Conservation (phyloP, 164 flowering plant species). For the Kalanchoe fedtschenkoi region DNA sequence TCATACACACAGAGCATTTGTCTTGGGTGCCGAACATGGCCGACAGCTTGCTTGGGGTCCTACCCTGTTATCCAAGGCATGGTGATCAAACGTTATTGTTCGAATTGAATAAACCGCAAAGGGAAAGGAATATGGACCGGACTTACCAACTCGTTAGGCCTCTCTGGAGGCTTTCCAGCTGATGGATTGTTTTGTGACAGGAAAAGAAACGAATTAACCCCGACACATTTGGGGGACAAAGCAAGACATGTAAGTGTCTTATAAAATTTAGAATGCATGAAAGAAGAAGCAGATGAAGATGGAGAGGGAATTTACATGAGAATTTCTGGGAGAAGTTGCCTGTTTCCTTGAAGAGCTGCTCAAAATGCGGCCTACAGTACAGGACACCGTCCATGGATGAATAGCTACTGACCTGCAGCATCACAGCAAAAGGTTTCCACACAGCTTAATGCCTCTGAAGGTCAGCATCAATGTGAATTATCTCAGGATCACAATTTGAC, state of each 20-base stretch:
- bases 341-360: slow-evolving; percentile 47
- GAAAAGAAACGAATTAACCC: background rate
- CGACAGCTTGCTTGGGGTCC: slow-evolving; percentile 41
- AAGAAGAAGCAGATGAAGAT: background rate
- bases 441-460: too few relatives aligned
- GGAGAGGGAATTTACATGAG: slow-evolving; percentile 21
- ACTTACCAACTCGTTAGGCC: slow-evolving; percentile 23
- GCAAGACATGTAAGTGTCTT: background rate
- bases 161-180: slow-evolving; percentile 27
- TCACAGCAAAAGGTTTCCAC: background rate
- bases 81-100: background rate
- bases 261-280: background rate
- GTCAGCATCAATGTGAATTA: too few relatives aligned
- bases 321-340: slow-evolving; percentile 33
- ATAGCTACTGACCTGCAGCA: slow-evolving; percentile 42
- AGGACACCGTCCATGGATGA: slow-evolving; percentile 50
- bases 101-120: too few relatives aligned
- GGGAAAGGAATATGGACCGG: background rate
- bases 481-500: too few relatives aligned
- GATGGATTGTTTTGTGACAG: background rate
- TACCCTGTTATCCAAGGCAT: slow-evolving; percentile 26
- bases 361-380: slow-evolving; percentile 62
- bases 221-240: too few relatives aligned
- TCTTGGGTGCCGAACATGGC: slow-evolving; percentile 53
- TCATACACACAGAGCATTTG: slow-evolving; percentile 44